Conservation (phyloP, 2,329 filamentous ascomycete genomes). For the Arthrocladium fulminans region DNA sequence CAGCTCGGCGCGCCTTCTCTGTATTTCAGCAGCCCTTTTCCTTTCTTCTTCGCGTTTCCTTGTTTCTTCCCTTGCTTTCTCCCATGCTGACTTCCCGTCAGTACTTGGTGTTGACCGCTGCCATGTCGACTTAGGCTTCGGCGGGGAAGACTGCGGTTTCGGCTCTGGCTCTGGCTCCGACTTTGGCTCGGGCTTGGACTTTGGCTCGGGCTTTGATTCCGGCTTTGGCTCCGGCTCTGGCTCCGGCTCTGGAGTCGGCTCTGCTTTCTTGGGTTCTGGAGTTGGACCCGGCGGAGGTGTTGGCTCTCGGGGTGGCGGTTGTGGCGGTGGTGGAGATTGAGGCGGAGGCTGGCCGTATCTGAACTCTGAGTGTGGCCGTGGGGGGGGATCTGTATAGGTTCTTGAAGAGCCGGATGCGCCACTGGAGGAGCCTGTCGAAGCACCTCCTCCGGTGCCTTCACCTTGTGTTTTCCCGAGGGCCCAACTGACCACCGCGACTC, state of each 20-base stretch:
- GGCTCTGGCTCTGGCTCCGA: constrained; percentile 11
- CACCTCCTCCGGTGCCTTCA: constrained; percentile 30
- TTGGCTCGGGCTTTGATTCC: constrained; percentile 5
- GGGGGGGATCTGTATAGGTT: constrained; percentile 6
- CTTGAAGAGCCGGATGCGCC: constrained; percentile 2
- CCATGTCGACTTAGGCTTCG: constrained; percentile 22
- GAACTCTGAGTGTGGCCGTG: constrained; percentile 2
- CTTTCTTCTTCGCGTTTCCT: constrained; percentile 23
- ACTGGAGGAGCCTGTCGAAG: neutral
- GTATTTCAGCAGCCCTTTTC: constrained; percentile 17
- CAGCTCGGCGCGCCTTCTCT: constrained; percentile 17
- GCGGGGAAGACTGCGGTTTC: constrained; percentile 13
- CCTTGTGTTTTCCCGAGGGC: constrained; percentile 58
- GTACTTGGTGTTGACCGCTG: constrained; percentile 18
- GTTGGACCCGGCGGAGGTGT: constrained; percentile 7
- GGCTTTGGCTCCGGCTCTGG: constrained; percentile 10
- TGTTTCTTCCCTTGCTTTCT: constrained; percentile 24
- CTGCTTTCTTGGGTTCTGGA: constrained; percentile 7
- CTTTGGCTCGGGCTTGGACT: neutral
- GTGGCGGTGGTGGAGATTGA: neutral
- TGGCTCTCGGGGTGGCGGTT: constrained; percentile 2
- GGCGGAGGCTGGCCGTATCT: neutral
- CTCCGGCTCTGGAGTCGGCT: neutral
- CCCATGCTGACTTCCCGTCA: constrained; percentile 22
- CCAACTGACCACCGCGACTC: constrained; percentile 72